These are phyloP conservation scores for Russula virescens DNA, from an alignment of 768 basidiomycete genomes.

Conservation along the genomic window DNA sequence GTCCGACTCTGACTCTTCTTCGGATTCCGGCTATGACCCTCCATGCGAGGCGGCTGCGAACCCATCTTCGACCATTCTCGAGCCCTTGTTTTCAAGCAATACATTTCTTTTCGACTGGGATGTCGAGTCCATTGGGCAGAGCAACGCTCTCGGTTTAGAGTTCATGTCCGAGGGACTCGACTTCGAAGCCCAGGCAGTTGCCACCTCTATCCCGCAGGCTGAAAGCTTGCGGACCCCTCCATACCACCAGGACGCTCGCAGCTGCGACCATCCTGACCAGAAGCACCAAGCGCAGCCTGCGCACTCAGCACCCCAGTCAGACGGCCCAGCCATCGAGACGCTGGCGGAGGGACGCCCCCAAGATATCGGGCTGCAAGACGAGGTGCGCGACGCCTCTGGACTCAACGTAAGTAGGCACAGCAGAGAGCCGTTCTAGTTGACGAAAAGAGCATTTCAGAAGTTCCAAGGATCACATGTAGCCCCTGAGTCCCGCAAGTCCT, in stretches of 20 bases:
- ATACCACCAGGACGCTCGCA: slow-evolving; percentile 10
- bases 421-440: neutral
- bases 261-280: neutral
- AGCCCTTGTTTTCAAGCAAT: neutral
- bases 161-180: neutral
- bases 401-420: neutral
- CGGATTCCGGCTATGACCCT: neutral
- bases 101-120: neutral
- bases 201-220: neutral
- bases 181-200: neutral
- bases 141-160: neutral
- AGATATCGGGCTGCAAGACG: neutral
- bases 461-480: neutral
- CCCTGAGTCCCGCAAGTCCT: neutral
- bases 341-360: neutral
- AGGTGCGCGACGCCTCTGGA: neutral
- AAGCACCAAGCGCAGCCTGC: neutral
- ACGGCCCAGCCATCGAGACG: neutral
- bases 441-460: neutral
- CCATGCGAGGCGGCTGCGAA: neutral
- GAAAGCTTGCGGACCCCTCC: slow-evolving; percentile 4
- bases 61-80: neutral
- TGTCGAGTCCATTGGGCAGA: neutral
- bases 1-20: slow-evolving; percentile 3
- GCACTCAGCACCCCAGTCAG: neutral